These are phyloP conservation scores for Triadica sebifera DNA, from an alignment of 345 rosid genomes.

Conservation along the genomic window DNA sequence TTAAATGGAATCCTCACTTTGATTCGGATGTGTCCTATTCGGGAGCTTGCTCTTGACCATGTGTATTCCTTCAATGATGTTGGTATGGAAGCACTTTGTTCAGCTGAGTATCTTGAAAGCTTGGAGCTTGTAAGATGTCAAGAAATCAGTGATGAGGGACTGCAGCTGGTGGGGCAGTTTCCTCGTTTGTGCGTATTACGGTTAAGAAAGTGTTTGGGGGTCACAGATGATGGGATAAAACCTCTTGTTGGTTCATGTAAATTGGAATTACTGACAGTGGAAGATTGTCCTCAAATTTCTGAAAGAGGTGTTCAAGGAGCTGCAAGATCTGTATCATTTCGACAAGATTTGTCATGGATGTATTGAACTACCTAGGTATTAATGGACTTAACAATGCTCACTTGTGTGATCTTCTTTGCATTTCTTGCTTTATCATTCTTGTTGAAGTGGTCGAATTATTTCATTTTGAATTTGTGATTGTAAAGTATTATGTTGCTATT, in stretches of 20 bases:
- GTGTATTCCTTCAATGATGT: conserved; percentile 59
- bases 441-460: too few relatives aligned
- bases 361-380: conserved; percentile 33
- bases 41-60: conserved; percentile 58
- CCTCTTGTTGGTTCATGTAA: conserved; percentile 69
- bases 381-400: too few relatives aligned
- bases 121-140: conserved; percentile 76
- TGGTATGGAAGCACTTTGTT: conserved; percentile 79
- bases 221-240: conserved; percentile 64
- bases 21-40: conserved; percentile 50
- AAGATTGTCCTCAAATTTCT: conserved; percentile 85
- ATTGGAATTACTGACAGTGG: conserved; percentile 54
- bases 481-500: too few relatives aligned
- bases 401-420: too few relatives aligned
- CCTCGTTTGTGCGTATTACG: conserved; percentile 46
- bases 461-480: too few relatives aligned
- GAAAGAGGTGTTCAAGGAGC: conserved; percentile 69
- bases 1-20: conserved; percentile 56
- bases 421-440: too few relatives aligned
- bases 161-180: conserved; percentile 59
- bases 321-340: conserved; percentile 60
- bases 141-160: conserved; percentile 77
- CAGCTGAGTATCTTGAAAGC: conserved; percentile 55
- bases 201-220: conserved; percentile 64
- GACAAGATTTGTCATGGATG: conserved; percentile 88